Base-by-base conservation (phyloP, 805 yeast genomes). In the Myxozyma monticola region DNA sequence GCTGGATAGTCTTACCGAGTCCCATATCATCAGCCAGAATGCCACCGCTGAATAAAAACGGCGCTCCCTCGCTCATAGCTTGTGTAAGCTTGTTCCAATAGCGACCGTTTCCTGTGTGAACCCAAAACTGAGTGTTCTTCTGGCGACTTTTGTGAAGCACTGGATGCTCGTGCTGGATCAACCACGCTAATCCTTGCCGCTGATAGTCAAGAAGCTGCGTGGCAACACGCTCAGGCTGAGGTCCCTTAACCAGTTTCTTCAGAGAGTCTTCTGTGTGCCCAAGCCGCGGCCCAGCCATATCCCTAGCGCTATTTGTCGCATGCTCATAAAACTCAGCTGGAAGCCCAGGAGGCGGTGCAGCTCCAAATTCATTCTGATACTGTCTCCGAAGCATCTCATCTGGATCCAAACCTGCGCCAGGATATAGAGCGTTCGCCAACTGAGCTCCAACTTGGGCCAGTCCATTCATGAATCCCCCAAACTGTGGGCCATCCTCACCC, bases 1-100 rank as follows among this genome's bases (percentile, higher is more conserved):
- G n/a, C 60, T 85, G 90, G 29, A 83, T 75, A 0, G 93, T 85
- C 64, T 85, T 85, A 47, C 89, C 88, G 20, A 85, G 69, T 12
- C 93, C 93, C 93, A 54, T 54, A 35, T 54, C 59, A 26, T 52
- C 57, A 4, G 57, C 57, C 14, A 52, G 36, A 20, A 54, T 41
- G 5, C 59, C 59, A 6, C 59, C 59, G 37, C 54, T 48, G 33
- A 42, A 30, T 14, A 52, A 40, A n/a, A 14, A 8, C 12, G 54
- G 51, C 9, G 25, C 18, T 2, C 31, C 25, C 6, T n/a, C 37
- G 20, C 38, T 37, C n/a, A 35, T 24, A n/a, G 17, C 21, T 10
- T 31, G 37, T 15, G 55, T 49, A 42, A 52, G 36, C 25, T 18
- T 21, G 37, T 52, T 48, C 20, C 17, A 43, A 24, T 39, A 52